A percentile compares a stretch with the other conserved stretches of the same genome.
Conservation (phyloP, 106 monocot genomes). For the Chionographis japonica region DNA sequence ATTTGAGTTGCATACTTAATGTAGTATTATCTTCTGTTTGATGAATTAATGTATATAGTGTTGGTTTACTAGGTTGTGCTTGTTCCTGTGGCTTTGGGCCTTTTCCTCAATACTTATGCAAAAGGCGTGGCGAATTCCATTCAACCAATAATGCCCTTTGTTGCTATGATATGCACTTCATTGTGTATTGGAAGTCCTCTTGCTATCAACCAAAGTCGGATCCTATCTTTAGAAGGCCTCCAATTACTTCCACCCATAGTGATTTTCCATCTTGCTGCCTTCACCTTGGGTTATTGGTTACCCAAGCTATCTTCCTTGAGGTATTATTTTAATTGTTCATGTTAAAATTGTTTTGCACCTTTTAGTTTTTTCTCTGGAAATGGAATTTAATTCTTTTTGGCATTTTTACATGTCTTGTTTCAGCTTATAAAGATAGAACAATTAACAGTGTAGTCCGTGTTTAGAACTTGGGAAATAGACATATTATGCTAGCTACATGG, state of each 20-base stretch:
- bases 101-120: slow-evolving; percentile 88
- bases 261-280: slow-evolving; percentile 82
- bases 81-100: slow-evolving; percentile 69
- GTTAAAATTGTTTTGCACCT: background rate
- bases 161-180: slow-evolving; percentile 94
- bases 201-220: slow-evolving; percentile 75
- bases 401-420: background rate
- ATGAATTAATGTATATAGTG: background rate
- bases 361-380: background rate
- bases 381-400: background rate
- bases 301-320: slow-evolving; percentile 69
- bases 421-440: background rate
- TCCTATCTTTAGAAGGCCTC: slow-evolving; percentile 74
- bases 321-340: slow-evolving; percentile 20
- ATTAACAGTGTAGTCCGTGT: background rate
- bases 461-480: too few relatives aligned
- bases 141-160: slow-evolving; percentile 92
- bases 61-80: slow-evolving; percentile 70
- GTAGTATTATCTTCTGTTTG: too few relatives aligned
- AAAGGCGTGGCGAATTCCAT: slow-evolving; percentile 68
- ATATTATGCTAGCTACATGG: too few relatives aligned
- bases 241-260: slow-evolving; percentile 72
- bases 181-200: slow-evolving; percentile 98
- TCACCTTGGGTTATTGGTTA: slow-evolving; percentile 82
- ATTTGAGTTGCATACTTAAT: too few relatives aligned